Base-by-base conservation (phyloP, 306 rosid genomes). In the Herpetospermum pedunculosum region DNA sequence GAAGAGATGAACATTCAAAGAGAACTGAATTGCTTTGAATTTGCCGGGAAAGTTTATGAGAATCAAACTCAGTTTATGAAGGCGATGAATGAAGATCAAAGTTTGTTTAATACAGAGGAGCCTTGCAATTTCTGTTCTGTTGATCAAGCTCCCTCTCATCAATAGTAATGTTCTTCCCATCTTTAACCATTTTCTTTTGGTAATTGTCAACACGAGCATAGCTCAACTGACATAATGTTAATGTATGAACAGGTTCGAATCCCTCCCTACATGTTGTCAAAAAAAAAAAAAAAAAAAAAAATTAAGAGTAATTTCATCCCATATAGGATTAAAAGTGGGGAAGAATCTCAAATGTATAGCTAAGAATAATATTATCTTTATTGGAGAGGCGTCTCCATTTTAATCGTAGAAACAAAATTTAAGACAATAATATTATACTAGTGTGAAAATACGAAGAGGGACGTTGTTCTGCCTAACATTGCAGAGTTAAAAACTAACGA, bases 101-200 rank as follows among this genome's bases (percentile, higher is more conserved):
- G 62, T 60, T 74, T 86, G 70, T 80, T 83, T 55, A 67, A 58
- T 34, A 26, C 79, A 47, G 89, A 79, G 14, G 92, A 86, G 62
- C 72, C 84, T 23, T 85, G 83, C 74, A 80, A 77, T 86, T 90
- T 90, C 87, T 84, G 81, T 76, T 86, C 96, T 19, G 89, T 88
- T 19, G 96, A 90, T 83, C 96, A 88, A 77, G 91, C 89, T 73
- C 96, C 96, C 15, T 81, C 82, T 46, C 87, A 88, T 71, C 86
- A 78, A 13, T 85, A 81, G 84, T 81, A 76, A n/a, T 30, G 69
- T 34, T 60, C 40, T 30, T 59, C 28, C 28, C 69, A 60, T 60
- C 4, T 60, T 16, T 2, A 8, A 19, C 48, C 18, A 19, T 37
- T 37, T 2, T 19, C n/a, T n/a, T n/a, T n/a, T n/a, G n/a, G n/a